Evolutionary conservation across 148 eudicot genomes (phyloP).

Genomic region (Rhododendron molle): DNA sequence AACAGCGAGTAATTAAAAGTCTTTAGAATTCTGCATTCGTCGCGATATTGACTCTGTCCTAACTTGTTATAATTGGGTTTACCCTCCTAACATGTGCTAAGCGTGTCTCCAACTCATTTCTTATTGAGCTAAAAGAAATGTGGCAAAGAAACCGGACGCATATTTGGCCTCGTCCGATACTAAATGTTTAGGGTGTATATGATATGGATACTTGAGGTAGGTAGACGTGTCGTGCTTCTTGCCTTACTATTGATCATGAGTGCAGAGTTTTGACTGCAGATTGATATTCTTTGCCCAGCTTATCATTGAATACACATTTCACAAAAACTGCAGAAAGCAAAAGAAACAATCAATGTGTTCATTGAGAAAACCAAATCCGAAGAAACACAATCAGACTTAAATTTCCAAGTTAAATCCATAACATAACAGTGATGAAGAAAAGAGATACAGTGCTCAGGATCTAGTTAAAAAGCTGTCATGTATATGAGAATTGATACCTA

Average conservation of each 20-base stretch:
- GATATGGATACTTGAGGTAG: not conserved
- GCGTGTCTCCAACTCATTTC: not conserved
- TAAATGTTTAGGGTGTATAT: not conserved
- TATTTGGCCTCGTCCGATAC: not conserved
- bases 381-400: not conserved
- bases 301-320: not conserved
- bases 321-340: not conserved
- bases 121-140: not conserved
- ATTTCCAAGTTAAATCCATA: not conserved
- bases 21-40: too few relatives aligned
- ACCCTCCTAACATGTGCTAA: not conserved
- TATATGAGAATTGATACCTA: not conserved
- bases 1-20: too few relatives aligned
- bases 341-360: not conserved
- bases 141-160: not conserved
- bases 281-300: not conserved
- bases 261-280: not conserved
- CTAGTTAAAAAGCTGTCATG: not conserved
- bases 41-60: too few relatives aligned
- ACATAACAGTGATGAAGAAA: not conserved
- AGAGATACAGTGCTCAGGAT: not conserved
- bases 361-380: not conserved
- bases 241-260: not conserved
- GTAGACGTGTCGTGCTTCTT: not conserved
- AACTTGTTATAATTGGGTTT: too few relatives aligned